Evolutionary conservation across 2,329 filamentous ascomycete species (phyloP).

Genomic region (Xylariaceae sp.): DNA sequence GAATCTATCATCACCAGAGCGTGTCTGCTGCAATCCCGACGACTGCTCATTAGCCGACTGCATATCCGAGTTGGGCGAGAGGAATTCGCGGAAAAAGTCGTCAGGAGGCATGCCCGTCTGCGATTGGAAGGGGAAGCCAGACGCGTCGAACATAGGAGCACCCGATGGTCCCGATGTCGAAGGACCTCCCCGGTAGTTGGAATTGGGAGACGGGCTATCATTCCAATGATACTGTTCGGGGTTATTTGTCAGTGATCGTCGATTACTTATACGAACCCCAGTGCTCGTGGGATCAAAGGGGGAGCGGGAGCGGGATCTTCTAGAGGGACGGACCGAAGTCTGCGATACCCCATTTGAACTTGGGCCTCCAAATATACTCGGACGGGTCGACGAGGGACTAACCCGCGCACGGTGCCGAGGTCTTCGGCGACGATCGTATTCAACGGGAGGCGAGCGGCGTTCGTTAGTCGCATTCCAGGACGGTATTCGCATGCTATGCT

Average conservation of each 20-base stretch:
- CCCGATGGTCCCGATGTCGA: constrained; percentile 12
- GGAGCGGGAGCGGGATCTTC: constrained; percentile 18
- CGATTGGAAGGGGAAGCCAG: constrained; percentile 18
- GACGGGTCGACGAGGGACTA: constrained; percentile 24
- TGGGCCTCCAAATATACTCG: constrained; percentile 19
- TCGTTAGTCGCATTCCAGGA: constrained; percentile 21
- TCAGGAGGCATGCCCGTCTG: constrained; percentile 19
- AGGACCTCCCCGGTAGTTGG: constrained; percentile 18
- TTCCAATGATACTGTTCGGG: constrained; percentile 23
- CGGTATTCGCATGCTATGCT: constrained; percentile 14
- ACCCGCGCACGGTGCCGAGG: constrained; percentile 30
- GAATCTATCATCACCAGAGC: constrained; percentile 13
- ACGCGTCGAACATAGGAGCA: constrained; percentile 17
- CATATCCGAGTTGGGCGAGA: neutral
- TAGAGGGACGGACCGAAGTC: constrained; percentile 25
- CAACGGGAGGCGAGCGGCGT: constrained; percentile 31
- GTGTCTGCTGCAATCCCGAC: constrained; percentile 21
- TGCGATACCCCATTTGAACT: constrained; percentile 21
- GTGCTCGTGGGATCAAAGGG: constrained; percentile 9
- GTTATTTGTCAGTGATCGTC: constrained; percentile 19
- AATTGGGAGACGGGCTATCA: constrained; percentile 12
- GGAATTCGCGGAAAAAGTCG: constrained; percentile 12
- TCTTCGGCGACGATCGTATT: constrained; percentile 32
- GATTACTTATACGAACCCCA: constrained; percentile 6
- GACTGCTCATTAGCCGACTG: constrained; percentile 18